Conservation (phyloP, 1,284 basidiomycete genomes). For the Rugosomyces carneus region DNA sequence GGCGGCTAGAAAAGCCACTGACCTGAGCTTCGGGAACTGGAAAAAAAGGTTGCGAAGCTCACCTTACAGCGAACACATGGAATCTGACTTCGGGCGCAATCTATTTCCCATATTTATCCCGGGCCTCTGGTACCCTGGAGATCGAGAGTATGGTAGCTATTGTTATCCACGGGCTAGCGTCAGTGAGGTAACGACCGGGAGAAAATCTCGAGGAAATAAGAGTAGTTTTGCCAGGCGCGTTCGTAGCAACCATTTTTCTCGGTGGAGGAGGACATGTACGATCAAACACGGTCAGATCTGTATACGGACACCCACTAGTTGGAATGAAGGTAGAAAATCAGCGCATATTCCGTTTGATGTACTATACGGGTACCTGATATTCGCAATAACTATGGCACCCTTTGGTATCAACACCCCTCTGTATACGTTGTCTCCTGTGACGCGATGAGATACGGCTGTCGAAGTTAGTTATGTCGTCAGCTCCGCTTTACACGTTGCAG, state of each 20-base stretch:
- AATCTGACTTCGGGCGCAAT: constrained; percentile 8
- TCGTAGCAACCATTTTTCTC: constrained; percentile 17
- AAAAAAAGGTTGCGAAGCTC: too few relatives aligned
- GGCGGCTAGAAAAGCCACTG: background rate
- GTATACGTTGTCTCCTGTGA: constrained; percentile 26
- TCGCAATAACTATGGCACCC: constrained; percentile 27
- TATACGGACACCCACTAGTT: constrained; percentile 25
- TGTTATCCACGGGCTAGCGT: constrained; percentile 13
- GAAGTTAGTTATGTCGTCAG: too few relatives aligned
- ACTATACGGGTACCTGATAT: constrained; percentile 19
- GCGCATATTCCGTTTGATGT: too few relatives aligned
- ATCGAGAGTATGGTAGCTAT: constrained; percentile 12
- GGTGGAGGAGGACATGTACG: constrained; percentile 25
- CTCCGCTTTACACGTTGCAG: background rate
- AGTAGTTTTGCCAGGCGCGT: too few relatives aligned
- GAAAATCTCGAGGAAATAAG: constrained; percentile 6
- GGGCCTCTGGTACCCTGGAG: constrained; percentile 4
- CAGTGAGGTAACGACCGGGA: constrained; percentile 12
- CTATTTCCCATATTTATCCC: constrained; percentile 7
- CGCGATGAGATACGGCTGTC: constrained; percentile 18
- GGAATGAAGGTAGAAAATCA: too few relatives aligned
- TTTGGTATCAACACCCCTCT: constrained; percentile 29
- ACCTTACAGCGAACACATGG: constrained; percentile 4
- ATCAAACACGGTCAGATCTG: constrained; percentile 30
- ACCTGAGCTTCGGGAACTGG: too few relatives aligned